Percentiles rank a stretch among this genome's conserved stretches.
Evolutionary conservation across 164 flowering plant genomes (phyloP).

Genomic region (Hamamelis virginiana): DNA sequence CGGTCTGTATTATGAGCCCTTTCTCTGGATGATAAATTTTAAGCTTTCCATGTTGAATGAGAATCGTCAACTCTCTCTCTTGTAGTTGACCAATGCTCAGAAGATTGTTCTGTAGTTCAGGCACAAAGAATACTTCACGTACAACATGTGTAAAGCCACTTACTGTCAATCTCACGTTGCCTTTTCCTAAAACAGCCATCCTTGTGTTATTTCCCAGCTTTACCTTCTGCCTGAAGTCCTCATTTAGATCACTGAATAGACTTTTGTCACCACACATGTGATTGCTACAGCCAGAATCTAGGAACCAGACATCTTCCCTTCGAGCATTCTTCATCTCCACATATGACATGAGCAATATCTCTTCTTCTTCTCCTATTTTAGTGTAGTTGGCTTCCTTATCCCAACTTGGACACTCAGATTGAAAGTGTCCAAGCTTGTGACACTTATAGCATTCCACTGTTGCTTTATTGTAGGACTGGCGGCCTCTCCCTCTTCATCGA

Average conservation of each 20-base stretch:
- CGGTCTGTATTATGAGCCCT: slow-evolving; percentile 3
- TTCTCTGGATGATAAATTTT: slow-evolving; percentile 9
- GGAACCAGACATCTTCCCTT: slow-evolving; percentile 3
- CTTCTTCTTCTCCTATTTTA: slow-evolving; percentile 2
- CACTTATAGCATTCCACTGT: slow-evolving; percentile 6
- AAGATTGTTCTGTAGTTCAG: slow-evolving; percentile 20
- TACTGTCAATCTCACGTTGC: background rate
- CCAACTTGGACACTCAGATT: slow-evolving; percentile 6
- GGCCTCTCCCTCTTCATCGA: background rate
- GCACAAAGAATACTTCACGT: slow-evolving; percentile 16
- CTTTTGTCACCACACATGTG: slow-evolving; percentile 16
- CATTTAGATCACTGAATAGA: background rate
- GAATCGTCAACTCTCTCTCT: slow-evolving; percentile 5
- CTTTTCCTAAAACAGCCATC: slow-evolving; percentile 9
- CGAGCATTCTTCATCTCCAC: background rate
- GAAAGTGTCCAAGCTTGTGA: slow-evolving; percentile 5
- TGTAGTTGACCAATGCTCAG: slow-evolving; percentile 24
- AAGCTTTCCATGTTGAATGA: slow-evolving; percentile 1
- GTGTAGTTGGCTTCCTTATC: no score
- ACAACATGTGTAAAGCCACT: background rate
- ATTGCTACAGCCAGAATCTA: slow-evolving; percentile 14
- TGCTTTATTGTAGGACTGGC: background rate
- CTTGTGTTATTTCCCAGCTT: slow-evolving; percentile 4
- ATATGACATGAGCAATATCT: slow-evolving; percentile 12
- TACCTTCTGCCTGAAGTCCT: background rate